These are phyloP conservation scores for Sphaceloma murrayae DNA, from an alignment of 2,329 filamentous ascomycete genomes.

Conservation along the genomic window DNA sequence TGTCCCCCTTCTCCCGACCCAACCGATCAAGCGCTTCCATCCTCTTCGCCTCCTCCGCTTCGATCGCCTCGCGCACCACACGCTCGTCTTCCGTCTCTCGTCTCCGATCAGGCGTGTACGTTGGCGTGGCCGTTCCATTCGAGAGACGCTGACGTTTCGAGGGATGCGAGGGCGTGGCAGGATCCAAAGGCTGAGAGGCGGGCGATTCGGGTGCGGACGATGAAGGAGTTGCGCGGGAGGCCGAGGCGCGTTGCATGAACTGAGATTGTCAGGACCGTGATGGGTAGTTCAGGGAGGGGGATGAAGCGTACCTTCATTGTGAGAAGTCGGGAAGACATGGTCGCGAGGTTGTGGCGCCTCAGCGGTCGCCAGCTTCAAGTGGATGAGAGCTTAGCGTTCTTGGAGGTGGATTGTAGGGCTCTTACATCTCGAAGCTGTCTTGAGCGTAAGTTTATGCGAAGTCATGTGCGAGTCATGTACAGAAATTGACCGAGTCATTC, in stretches of 20 bases:
- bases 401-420: background rate
- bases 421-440: too few relatives aligned
- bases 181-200: constrained; percentile 31
- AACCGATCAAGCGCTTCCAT: constrained; percentile 8
- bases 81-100: constrained; percentile 3
- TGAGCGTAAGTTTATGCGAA: too few relatives aligned
- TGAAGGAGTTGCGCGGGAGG: constrained; percentile 36
- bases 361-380: background rate
- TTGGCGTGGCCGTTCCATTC: constrained; percentile 31
- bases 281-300: background rate
- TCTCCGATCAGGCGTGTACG: constrained; percentile 21
- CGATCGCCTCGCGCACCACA: background rate
- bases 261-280: constrained; percentile 24
- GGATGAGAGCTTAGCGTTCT: background rate
- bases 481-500: too few relatives aligned
- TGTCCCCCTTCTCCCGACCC: constrained; percentile 14
- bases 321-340: constrained; percentile 77
- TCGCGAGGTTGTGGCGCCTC: constrained; percentile 23
- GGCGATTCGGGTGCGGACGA: background rate
- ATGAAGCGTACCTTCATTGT: constrained; percentile 62
- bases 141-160: constrained; percentile 56
- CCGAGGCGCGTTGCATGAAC: constrained; percentile 86
- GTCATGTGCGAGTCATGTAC: too few relatives aligned
- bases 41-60: constrained; percentile 12
- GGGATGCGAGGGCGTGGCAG: constrained; percentile 41